Base-by-base conservation (phyloP, 768 basidiomycete genomes). In the Obba rivulosa region DNA sequence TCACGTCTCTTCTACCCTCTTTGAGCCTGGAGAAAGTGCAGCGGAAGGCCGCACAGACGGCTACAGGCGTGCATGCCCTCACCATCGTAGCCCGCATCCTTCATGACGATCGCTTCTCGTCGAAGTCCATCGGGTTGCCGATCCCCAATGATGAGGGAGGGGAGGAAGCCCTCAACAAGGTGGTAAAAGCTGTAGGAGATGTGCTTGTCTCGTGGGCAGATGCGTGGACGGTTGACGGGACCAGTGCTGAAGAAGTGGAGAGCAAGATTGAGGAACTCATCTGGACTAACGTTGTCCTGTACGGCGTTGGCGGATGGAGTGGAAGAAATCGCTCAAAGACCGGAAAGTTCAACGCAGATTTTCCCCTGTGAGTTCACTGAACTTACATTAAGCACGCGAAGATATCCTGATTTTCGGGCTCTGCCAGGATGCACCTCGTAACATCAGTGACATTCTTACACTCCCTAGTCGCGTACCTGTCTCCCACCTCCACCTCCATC, bases 401-500 rank as follows among this genome's bases (percentile, higher is more conserved):
- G 31, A 35, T 51, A 50, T 45, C 52, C 43, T 22, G 23, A 43
- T 10, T 17, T 9, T 3, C 16, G 7, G 35, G 38, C 17, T 42
- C 38, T 8, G 3, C 2, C 38, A 86, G 83, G 11, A 75, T 82
- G 64, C 85, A 79, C 53, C 62, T 81, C 1, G 74, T 85, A 36
- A 88, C 84, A 0, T 83, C 83, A 7, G 69, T 76, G 3, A 58
- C 83, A 16, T 85, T 85, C 69, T 60, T 85, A n/a, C 71, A 78
- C 0, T 77, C 82, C 1, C 49, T 80, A 37, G 57, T 75, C 43
- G 55, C 61, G 4, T 53, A 54, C 22, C 64, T 58, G 52, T 62
- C 69, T 8, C 70, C 70, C 0, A 41, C 63, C 0, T 80, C 78
- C 1, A 76, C 77, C 49, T 68, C 67, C 5, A 64, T 76, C 24